Base-by-base conservation (phyloP, 169 alveolate species). In the Eimeria falciformis region DNA sequence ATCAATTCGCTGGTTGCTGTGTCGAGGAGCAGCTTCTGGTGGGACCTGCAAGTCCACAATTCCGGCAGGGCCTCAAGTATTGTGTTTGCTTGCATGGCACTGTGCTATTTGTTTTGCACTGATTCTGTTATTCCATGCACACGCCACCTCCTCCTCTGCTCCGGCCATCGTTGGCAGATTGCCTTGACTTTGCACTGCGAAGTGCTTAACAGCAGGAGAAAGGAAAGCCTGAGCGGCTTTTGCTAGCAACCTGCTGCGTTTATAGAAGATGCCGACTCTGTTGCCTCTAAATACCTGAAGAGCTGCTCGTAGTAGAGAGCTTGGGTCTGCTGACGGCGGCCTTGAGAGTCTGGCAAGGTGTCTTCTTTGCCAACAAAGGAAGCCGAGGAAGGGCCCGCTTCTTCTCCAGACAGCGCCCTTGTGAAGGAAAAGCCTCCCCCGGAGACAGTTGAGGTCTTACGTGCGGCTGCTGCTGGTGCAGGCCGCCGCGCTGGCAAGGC, bases 11-110 rank as follows among this genome's bases (percentile, higher is more conserved):
- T 29, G 6, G 94, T 79, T 1, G 94, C 93, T 9, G 95, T 93
- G 77, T 93, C 95, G 25, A 81, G 23, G 37, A 93, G 73, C 7
- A 93, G 91, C 82, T 77, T 78, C 84, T 93, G 95, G 73, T 93
- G 94, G 45, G 91, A 55, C 90, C 94, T 91, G 90, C 73, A 68
- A 18, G 17, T 23, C 23, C 25, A 55, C 45, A 25, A 5, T 23
- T n/a, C n/a, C n/a, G n/a, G n/a, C 18, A 23, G 9, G n/a, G 29
- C 37, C 12, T 17, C 12, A 6, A 11, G n/a, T 62, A 18, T 17
- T 5, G 7, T 5, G 9, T 21, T 17, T 6, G 9, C 12, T 11
- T 17, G 73, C 21, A 62, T 9, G 7, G n/a, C n/a, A n/a, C n/a
- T n/a, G n/a, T n/a, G n/a, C n/a, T n/a, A n/a, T n/a, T n/a, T n/a